These are phyloP conservation scores for Suillus subaureus DNA, from an alignment of 768 basidiomycete genomes.

Conservation along the genomic window DNA sequence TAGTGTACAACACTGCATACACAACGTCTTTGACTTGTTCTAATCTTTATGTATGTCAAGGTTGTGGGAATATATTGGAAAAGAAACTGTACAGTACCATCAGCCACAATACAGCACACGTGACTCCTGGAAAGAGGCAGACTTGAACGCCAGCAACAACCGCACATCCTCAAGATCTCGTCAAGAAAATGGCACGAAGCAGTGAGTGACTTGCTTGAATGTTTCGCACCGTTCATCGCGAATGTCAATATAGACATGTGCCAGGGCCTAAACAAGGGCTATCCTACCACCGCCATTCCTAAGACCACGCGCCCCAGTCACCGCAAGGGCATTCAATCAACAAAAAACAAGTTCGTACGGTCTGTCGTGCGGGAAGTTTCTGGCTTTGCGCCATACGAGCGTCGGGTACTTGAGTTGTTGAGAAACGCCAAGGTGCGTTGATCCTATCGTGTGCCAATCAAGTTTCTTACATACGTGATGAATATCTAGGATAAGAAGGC, in stretches of 20 bases:
- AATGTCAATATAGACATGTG: conserved; percentile 64
- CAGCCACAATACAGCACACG: conserved; percentile 52
- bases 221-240: conserved; percentile 12
- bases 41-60: not conserved
- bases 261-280: conserved; percentile 84
- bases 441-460: not conserved
- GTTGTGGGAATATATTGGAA: conserved; percentile 25
- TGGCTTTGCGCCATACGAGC: conserved; percentile 97
- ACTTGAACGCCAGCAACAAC: conserved; percentile 26
- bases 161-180: conserved; percentile 52
- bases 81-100: conserved; percentile 58
- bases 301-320: conserved; percentile 79
- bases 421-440: conserved; percentile 90
- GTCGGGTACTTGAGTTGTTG: conserved; percentile 96
- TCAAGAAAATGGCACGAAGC: conserved; percentile 72
- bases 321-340: conserved; percentile 89
- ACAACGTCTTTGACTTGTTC: not conserved
- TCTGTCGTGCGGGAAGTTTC: conserved; percentile 95
- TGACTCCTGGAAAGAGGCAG: conserved; percentile 22
- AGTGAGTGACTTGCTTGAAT: conserved; percentile 49
- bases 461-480: conserved; percentile 4
- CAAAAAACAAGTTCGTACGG: conserved; percentile 93
- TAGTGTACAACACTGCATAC: conserved; percentile 12
- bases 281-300: conserved; percentile 83
- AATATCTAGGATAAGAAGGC: conserved; percentile 92